These are phyloP conservation scores for Termitomyces sp. DNA, from an alignment of 768 basidiomycete species.

Conservation along the genomic window DNA sequence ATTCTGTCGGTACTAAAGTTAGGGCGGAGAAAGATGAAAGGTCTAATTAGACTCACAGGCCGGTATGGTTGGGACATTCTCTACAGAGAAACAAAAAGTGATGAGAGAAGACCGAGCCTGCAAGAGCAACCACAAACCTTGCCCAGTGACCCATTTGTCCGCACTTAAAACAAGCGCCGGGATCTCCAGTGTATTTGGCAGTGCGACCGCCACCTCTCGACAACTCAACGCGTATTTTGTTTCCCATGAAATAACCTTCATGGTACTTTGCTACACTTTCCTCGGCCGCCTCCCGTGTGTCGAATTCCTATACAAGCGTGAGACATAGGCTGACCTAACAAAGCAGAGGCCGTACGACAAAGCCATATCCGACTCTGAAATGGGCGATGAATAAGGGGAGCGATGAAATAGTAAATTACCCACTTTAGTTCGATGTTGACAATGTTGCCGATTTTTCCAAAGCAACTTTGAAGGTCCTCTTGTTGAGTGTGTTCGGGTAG, in stretches of 20 bases:
- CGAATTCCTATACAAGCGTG: slow-evolving; percentile 62
- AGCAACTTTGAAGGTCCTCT: slow-evolving; percentile 82
- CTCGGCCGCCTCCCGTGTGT: slow-evolving; percentile 73
- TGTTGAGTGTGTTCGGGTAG: slow-evolving; percentile 82
- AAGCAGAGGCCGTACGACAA: slow-evolving; percentile 56
- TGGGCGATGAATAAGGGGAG: slow-evolving; percentile 11
- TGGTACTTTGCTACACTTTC: slow-evolving; percentile 85
- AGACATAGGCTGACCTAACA: slow-evolving; percentile 1
- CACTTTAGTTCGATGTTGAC: slow-evolving; percentile 80
- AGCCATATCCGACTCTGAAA: slow-evolving; percentile 77
- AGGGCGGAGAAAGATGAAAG: not conserved
- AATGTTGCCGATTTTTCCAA: slow-evolving; percentile 78
- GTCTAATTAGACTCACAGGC: slow-evolving; percentile 36
- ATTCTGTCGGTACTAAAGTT: slow-evolving; percentile 16
- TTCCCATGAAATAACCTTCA: slow-evolving; percentile 89
- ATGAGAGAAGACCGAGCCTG: not conserved
- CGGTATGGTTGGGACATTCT: slow-evolving; percentile 62
- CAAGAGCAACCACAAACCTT: slow-evolving; percentile 41
- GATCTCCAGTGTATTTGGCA: slow-evolving; percentile 78
- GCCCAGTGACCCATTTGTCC: slow-evolving; percentile 88
- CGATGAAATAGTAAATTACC: slow-evolving; percentile 23
- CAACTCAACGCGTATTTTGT: slow-evolving; percentile 83
- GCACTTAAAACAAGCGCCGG: slow-evolving; percentile 85
- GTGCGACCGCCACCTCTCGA: slow-evolving; percentile 81
- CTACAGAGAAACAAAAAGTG: slow-evolving; percentile 26